These are phyloP conservation scores for Tulasnella sp. DNA, from an alignment of 768 basidiomycete genomes.

Conservation along the genomic window DNA sequence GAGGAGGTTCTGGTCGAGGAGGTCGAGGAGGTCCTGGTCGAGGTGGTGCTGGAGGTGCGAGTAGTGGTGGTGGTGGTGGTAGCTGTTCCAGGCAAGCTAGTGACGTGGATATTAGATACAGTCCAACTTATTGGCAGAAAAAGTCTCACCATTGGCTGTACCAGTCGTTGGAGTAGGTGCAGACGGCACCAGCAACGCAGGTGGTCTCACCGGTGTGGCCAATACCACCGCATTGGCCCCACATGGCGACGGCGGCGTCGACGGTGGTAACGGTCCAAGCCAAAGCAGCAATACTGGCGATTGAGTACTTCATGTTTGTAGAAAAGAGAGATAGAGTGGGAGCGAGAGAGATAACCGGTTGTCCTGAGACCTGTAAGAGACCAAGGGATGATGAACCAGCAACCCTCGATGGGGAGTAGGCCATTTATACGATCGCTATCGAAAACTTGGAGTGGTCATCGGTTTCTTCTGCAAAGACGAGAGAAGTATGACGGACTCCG, in stretches of 20 bases:
- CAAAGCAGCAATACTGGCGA: background rate
- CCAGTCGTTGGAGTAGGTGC: slow-evolving; percentile 26
- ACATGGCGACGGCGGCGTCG: background rate
- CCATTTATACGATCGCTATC: background rate
- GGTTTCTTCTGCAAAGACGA: background rate
- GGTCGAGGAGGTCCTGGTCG: background rate
- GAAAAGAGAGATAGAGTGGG: background rate
- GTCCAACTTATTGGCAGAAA: background rate
- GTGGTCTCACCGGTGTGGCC: slow-evolving; percentile 4
- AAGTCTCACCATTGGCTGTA: slow-evolving; percentile 29
- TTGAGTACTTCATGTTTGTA: background rate
- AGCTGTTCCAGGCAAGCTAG: slow-evolving; percentile 10
- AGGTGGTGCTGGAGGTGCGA: slow-evolving; percentile 16
- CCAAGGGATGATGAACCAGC: slow-evolving; percentile 11
- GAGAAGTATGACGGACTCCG: background rate
- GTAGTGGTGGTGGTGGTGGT: slow-evolving; percentile 7
- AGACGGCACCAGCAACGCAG: slow-evolving; percentile 27
- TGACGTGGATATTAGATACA: background rate
- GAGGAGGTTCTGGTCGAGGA: background rate
- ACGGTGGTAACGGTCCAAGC: background rate
- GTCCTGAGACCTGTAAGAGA: background rate
- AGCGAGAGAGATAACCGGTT: background rate
- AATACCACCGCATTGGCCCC: background rate
- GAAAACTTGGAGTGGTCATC: background rate
- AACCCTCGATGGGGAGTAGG: background rate